Conservation (phyloP, 108 stramenopile species). For the Ochromonas danica region DNA sequence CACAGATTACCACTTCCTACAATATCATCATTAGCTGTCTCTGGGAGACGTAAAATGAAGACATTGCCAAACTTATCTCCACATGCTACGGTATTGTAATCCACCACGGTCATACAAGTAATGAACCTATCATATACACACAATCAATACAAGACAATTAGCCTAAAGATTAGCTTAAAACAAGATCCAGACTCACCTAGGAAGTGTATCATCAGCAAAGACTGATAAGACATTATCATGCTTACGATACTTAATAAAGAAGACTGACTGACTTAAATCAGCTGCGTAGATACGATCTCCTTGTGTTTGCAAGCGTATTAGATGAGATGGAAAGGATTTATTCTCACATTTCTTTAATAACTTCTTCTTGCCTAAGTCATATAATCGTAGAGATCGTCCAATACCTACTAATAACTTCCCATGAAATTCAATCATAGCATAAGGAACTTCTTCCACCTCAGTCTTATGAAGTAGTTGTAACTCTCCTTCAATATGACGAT, state of each 20-base stretch:
- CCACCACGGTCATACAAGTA: slow-evolving; percentile 79
- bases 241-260: slow-evolving; percentile 82
- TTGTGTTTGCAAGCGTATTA: slow-evolving; percentile 75
- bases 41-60: slow-evolving; percentile 77
- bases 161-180: not conserved
- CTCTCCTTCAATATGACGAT: not conserved
- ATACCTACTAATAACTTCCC: slow-evolving; percentile 86
- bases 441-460: slow-evolving; percentile 84
- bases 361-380: slow-evolving; percentile 95
- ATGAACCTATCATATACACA: slow-evolving; percentile 61
- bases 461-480: slow-evolving; percentile 29
- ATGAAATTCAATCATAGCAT: slow-evolving; percentile 85
- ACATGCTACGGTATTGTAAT: slow-evolving; percentile 91
- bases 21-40: slow-evolving; percentile 53
- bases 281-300: slow-evolving; percentile 79
- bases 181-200: too few relatives aligned
- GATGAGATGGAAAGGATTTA: slow-evolving; percentile 74
- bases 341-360: slow-evolving; percentile 92
- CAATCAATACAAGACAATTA: not conserved
- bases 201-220: slow-evolving; percentile 77
- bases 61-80: slow-evolving; percentile 96
- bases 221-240: slow-evolving; percentile 74
- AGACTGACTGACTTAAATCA: slow-evolving; percentile 82
- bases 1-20: slow-evolving; percentile 68
- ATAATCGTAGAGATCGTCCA: slow-evolving; percentile 77